A percentile compares a stretch with the other conserved stretches of the same genome.
Conservation (phyloP, 2,329 filamentous ascomycete species). For the Microdochium trichocladiopsis region DNA sequence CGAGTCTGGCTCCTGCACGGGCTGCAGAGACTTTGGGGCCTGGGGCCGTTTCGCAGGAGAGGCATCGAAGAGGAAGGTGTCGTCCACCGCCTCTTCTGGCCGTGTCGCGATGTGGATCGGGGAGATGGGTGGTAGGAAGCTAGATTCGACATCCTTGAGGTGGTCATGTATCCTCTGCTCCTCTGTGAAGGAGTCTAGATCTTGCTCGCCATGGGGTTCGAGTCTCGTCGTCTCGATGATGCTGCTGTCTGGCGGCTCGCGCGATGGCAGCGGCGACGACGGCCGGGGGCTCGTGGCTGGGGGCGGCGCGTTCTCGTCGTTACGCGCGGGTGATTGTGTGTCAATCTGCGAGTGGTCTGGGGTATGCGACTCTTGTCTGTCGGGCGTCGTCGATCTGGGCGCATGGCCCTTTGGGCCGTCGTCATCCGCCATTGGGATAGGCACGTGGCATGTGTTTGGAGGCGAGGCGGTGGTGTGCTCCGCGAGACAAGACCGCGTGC, state of each 20-base stretch:
- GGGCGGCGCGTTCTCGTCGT: background rate
- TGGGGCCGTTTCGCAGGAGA: slow-evolving; percentile 23
- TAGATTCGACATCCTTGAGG: slow-evolving; percentile 58
- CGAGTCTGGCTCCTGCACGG: background rate
- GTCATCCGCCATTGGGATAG: background rate
- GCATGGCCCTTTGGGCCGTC: background rate
- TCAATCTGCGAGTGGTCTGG: background rate
- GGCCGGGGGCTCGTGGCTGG: background rate
- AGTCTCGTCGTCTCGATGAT: slow-evolving; percentile 18
- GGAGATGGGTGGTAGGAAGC: slow-evolving; percentile 52
- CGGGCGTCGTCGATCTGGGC: background rate
- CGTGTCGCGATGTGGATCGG: slow-evolving; percentile 40
- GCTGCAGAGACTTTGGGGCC: background rate
- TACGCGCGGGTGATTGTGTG: background rate
- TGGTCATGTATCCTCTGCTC: slow-evolving; percentile 45
- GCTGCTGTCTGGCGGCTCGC: slow-evolving; percentile 12
- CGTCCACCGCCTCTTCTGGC: slow-evolving; percentile 41
- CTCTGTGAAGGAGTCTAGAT: slow-evolving; percentile 38
- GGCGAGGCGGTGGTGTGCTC: background rate
- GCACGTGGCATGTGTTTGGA: background rate
- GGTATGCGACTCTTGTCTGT: background rate
- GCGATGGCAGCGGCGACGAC: background rate
- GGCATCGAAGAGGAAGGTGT: slow-evolving; percentile 52
- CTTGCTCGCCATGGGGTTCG: slow-evolving; percentile 10
- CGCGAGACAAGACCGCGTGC: background rate